Percentiles rank a stretch among this genome's conserved stretches.
Evolutionary conservation across 768 basidiomycete species (phyloP).

Genomic region (Piloderma croceum): DNA sequence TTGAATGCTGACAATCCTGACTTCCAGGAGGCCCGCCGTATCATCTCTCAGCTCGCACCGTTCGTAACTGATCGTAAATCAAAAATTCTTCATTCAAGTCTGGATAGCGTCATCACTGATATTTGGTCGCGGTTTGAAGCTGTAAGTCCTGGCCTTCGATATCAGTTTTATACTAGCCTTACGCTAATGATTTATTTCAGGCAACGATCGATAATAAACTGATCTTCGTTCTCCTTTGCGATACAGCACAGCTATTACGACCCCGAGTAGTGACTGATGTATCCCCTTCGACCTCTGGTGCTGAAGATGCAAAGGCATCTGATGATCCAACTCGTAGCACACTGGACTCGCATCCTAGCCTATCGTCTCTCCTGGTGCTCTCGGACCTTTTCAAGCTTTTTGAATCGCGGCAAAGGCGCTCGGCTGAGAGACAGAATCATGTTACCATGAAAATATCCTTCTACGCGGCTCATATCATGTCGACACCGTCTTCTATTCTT

Average conservation of each 20-base stretch:
- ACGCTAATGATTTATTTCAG: too few species aligned
- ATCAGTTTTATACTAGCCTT: too few species aligned
- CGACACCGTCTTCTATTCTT: conserved; percentile 41
- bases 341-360: conserved; percentile 33
- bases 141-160: conserved; percentile 32
- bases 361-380: conserved; percentile 39
- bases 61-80: conserved; percentile 62
- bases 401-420: conserved; percentile 7
- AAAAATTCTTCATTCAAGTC: conserved; percentile 42
- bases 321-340: conserved; percentile 14
- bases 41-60: conserved; percentile 52
- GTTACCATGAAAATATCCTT: conserved; percentile 59
- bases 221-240: conserved; percentile 51
- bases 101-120: conserved; percentile 52
- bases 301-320: too few species aligned
- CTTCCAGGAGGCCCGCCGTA: conserved; percentile 37
- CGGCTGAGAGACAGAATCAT: conserved; percentile 25
- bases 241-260: conserved; percentile 47
- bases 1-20: conserved; percentile 37
- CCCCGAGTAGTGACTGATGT: conserved; percentile 31
- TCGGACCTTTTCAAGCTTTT: conserved; percentile 52
- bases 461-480: conserved; percentile 59
- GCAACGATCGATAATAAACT: too few species aligned
- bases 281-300: neutral
- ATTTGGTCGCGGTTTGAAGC: conserved; percentile 59